Percentiles rank a stretch among this genome's conserved stretches.
Evolutionary conservation across 495 filamentous ascomycete species (phyloP).

Genomic region (Cercophora newfieldiana): DNA sequence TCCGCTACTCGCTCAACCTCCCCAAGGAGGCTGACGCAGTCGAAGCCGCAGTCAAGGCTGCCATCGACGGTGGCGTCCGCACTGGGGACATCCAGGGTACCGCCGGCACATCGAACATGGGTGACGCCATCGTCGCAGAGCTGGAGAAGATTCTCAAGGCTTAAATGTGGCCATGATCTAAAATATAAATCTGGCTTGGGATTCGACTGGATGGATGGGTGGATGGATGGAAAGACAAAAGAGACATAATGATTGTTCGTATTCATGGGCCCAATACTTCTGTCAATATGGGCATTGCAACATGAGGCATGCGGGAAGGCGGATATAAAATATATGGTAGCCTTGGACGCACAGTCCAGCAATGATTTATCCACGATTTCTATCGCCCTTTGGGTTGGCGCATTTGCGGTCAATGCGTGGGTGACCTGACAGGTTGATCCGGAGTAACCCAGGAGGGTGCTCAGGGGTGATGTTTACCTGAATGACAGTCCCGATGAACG

Average conservation of each 20-base stretch:
- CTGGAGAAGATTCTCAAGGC: conserved; percentile 57
- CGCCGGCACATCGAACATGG: conserved; percentile 72
- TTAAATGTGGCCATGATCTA: neutral
- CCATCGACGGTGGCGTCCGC: conserved; percentile 70
- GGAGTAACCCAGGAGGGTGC: too few species aligned
- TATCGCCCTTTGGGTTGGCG: neutral
- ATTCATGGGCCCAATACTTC: neutral
- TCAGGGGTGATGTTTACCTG: neutral
- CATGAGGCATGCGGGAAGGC: neutral
- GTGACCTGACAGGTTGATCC: too few species aligned
- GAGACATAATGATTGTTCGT: neutral
- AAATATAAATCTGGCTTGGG: neutral
- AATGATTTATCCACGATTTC: neutral
- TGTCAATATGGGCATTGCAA: neutral
- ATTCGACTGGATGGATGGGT: neutral
- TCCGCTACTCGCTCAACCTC: conserved; percentile 81
- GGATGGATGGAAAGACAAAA: neutral
- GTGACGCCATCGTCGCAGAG: conserved; percentile 75
- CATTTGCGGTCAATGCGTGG: too few species aligned
- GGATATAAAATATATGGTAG: neutral
- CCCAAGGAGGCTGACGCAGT: conserved; percentile 69
- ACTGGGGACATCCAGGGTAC: conserved; percentile 81
- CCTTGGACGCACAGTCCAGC: neutral
- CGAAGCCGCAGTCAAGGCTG: conserved; percentile 76
- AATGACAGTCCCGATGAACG: too few species aligned